phyloP scores from a whole-genome alignment of 1,284 basidiomycete genomes.

The Trichosporon sp. region DNA sequence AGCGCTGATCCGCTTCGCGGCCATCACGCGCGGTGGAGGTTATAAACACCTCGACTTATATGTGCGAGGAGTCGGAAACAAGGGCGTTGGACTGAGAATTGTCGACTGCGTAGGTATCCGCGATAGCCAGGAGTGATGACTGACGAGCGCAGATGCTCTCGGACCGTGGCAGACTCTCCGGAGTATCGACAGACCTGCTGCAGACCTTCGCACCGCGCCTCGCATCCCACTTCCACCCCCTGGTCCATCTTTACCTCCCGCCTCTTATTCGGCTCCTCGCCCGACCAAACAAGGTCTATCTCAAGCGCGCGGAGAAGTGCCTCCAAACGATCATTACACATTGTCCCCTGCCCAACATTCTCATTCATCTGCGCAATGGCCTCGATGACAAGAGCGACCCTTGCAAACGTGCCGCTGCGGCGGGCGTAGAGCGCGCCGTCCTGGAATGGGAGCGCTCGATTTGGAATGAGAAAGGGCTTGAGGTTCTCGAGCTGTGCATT shows the following conservation, averaged over 20 bases:
- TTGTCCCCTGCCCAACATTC: slow-evolving; percentile 43
- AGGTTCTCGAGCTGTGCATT: slow-evolving; percentile 46
- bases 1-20: slow-evolving; percentile 44
- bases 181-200: slow-evolving; percentile 49
- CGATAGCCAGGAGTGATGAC: background rate
- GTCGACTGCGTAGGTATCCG: slow-evolving; percentile 44
- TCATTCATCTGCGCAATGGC: slow-evolving; percentile 44
- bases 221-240: slow-evolving; percentile 41
- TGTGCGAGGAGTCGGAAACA: slow-evolving; percentile 42
- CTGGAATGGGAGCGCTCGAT: slow-evolving; percentile 35
- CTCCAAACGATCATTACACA: slow-evolving; percentile 48
- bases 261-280: slow-evolving; percentile 49
- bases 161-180: slow-evolving; percentile 51
- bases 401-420: slow-evolving; percentile 38
- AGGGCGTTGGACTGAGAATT: slow-evolving; percentile 40
- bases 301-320: slow-evolving; percentile 50
- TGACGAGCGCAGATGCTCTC: slow-evolving; percentile 47
- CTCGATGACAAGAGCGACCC: slow-evolving; percentile 46
- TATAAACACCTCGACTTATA: slow-evolving; percentile 43
- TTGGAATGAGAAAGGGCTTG: slow-evolving; percentile 36
- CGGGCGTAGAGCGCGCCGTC: slow-evolving; percentile 29
- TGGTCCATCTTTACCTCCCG: slow-evolving; percentile 50
- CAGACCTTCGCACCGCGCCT: slow-evolving; percentile 51
- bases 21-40: slow-evolving; percentile 45
- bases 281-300: slow-evolving; percentile 51